Conservation (phyloP, 1,139 yeast species). For the Yamadazyma kanchanaburiensis region DNA sequence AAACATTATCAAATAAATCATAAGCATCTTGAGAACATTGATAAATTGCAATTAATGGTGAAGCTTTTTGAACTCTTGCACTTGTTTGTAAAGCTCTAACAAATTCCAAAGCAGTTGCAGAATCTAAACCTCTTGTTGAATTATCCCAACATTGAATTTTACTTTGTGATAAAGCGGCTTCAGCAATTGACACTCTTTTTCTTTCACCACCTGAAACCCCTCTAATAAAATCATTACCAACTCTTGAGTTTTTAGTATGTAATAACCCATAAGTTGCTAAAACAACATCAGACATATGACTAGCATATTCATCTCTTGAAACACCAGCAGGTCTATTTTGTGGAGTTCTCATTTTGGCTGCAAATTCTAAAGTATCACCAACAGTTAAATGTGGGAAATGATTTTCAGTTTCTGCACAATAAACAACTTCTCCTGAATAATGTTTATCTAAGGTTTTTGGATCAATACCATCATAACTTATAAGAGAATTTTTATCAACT, state of each 20-base stretch:
- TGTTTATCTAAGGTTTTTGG: slow-evolving; percentile 23
- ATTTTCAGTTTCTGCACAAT: slow-evolving; percentile 50
- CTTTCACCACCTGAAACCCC: slow-evolving; percentile 48
- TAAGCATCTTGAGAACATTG: slow-evolving; percentile 67
- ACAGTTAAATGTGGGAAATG: slow-evolving; percentile 54
- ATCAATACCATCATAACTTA: slow-evolving; percentile 28
- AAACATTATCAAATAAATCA: slow-evolving; percentile 70
- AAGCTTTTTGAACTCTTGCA: slow-evolving; percentile 51
- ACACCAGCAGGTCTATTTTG: slow-evolving; percentile 39
- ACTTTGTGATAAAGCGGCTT: slow-evolving; percentile 37
- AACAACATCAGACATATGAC: slow-evolving; percentile 39
- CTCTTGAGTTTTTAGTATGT: slow-evolving; percentile 32
- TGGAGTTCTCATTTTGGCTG: slow-evolving; percentile 41
- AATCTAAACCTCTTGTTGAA: slow-evolving; percentile 77
- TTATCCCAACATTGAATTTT: slow-evolving; percentile 67
- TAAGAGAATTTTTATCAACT: slow-evolving; percentile 45
- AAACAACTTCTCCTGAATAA: slow-evolving; percentile 42
- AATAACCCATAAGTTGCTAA: slow-evolving; percentile 42
- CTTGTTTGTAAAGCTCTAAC: slow-evolving; percentile 59
- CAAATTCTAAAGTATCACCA: slow-evolving; percentile 47
- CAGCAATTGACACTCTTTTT: slow-evolving; percentile 45
- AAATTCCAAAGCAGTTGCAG: slow-evolving; percentile 69
- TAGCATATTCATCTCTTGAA: slow-evolving; percentile 38
- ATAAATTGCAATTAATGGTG: slow-evolving; percentile 60
- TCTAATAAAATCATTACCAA: slow-evolving; percentile 37